A percentile compares a stretch with the other conserved stretches of the same genome.
Evolutionary conservation across 2,329 filamentous ascomycete genomes (phyloP).

Genomic region (Ophiostoma piceae): DNA sequence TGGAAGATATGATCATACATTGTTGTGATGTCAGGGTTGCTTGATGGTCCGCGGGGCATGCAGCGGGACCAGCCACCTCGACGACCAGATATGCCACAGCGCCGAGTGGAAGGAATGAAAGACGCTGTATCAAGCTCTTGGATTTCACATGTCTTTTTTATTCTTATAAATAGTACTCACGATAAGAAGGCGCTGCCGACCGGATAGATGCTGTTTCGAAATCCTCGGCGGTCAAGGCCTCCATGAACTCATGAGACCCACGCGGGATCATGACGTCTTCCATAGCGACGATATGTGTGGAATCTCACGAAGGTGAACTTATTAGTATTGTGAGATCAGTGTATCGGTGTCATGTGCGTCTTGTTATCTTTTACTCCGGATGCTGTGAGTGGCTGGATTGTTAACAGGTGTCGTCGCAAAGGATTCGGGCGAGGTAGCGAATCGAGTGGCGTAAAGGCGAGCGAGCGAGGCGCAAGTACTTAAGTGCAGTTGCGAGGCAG

Average conservation of each 20-base stretch:
- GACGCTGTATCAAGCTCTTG: not conserved
- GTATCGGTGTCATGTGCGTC: slow-evolving; percentile 7
- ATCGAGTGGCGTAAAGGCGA: slow-evolving; percentile 8
- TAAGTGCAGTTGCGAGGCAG: slow-evolving; percentile 7
- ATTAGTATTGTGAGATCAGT: not conserved
- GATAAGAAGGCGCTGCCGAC: slow-evolving; percentile 63
- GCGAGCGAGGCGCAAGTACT: not conserved
- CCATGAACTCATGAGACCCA: slow-evolving; percentile 24
- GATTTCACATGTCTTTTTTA: not conserved
- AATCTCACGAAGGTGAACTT: not conserved
- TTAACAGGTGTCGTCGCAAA: not conserved
- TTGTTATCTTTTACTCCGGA: not conserved
- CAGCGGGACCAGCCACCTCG: no score
- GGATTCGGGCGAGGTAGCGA: slow-evolving; percentile 6
- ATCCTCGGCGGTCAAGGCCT: slow-evolving; percentile 44
- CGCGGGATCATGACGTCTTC: slow-evolving; percentile 21
- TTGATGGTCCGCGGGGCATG: no score
- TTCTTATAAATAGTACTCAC: slow-evolving; percentile 38
- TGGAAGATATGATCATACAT: not conserved
- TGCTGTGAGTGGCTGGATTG: slow-evolving; percentile 9
- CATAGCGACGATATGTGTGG: slow-evolving; percentile 7
- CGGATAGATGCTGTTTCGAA: slow-evolving; percentile 63
- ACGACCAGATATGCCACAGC: no score
- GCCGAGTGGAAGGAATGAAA: not conserved
- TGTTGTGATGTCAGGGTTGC: not conserved